Evolutionary conservation across 441 rosid genomes (phyloP).

Genomic region (Pelargonium citronellum): DNA sequence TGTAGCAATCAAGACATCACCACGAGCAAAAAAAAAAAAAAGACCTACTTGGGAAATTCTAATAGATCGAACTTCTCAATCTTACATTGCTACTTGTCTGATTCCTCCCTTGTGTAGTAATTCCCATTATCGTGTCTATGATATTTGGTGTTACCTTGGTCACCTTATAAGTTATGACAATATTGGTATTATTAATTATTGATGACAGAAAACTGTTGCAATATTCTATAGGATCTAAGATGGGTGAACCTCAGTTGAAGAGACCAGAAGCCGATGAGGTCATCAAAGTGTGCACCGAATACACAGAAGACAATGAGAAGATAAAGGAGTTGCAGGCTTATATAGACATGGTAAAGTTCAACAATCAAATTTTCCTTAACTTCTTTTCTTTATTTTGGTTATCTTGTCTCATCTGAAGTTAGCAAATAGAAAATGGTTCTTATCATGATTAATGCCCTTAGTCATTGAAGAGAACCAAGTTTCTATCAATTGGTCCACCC

Average conservation of each 20-base stretch:
- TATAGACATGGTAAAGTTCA: not conserved
- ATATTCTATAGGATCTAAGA: not conserved
- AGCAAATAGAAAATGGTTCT: not conserved
- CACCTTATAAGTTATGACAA: not conserved
- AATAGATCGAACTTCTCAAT: not conserved
- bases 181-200: not conserved
- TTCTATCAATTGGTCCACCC: too few species aligned
- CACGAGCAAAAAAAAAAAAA: not conserved
- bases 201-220: not conserved
- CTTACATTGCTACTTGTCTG: not conserved
- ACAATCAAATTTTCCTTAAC: not conserved
- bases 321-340: not conserved
- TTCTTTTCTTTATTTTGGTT: not conserved
- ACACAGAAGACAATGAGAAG: slow-evolving; percentile 1
- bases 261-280: not conserved
- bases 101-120: not conserved
- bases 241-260: not conserved
- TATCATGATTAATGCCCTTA: not conserved
- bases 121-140: not conserved
- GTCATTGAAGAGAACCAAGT: not conserved
- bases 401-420: not conserved
- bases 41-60: not conserved
- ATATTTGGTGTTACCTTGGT: not conserved
- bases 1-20: not conserved
- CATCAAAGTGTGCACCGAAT: not conserved